Conservation (phyloP, 768 basidiomycete genomes). For the Chalciporus sphaerocephalus region DNA sequence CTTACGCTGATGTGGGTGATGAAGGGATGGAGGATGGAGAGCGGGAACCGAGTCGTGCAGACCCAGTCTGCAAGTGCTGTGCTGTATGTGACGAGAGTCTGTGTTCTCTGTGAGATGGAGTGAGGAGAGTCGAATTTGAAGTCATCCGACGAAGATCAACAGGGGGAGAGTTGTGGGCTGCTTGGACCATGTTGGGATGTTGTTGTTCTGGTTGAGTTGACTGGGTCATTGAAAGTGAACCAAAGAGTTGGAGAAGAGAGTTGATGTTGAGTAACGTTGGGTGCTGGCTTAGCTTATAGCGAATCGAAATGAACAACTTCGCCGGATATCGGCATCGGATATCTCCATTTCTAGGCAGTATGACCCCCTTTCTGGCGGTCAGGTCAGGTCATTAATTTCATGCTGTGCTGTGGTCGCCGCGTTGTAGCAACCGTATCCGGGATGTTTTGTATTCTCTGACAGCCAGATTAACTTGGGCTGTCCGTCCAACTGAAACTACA, state of each 20-base stretch:
- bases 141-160: slow-evolving; percentile 55
- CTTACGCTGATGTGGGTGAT: slow-evolving; percentile 75
- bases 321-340: not conserved
- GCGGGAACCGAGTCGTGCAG: slow-evolving; percentile 50
- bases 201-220: not conserved
- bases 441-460: too few species aligned
- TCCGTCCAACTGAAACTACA: too few species aligned
- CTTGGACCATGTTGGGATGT: slow-evolving; percentile 11
- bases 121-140: slow-evolving; percentile 43
- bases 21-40: slow-evolving; percentile 76
- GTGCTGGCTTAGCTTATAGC: too few species aligned
- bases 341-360: not conserved
- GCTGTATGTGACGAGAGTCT: slow-evolving; percentile 42
- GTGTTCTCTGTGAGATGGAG: slow-evolving; percentile 35
- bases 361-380: not conserved
- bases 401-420: too few species aligned
- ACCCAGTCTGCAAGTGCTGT: slow-evolving; percentile 44
- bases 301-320: not conserved
- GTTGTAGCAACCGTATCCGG: too few species aligned
- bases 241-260: not conserved
- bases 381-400: too few species aligned
- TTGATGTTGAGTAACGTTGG: too few species aligned
- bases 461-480: too few species aligned
- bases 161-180: slow-evolving; percentile 30
- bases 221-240: not conserved